Base-by-base conservation (phyloP, 805 yeast species). In the Starmera caribaea region DNA sequence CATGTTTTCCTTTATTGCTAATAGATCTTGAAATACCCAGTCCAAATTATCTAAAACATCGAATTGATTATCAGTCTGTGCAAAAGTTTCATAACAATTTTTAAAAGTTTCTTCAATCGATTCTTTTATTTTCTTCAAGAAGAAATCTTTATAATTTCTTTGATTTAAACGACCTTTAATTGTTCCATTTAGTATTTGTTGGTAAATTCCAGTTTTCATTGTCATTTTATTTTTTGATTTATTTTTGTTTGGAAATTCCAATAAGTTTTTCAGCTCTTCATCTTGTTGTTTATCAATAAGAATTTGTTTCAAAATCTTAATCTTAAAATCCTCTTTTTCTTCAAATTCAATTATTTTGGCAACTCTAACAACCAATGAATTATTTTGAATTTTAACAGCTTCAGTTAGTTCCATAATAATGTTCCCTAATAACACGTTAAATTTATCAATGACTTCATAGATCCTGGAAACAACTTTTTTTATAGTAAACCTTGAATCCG, bases 1-100 rank as follows among this genome's bases (percentile, higher is more conserved):
- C 17, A 86, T 62, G 27, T 77, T 77, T 16, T 72, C 71, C 41
- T 75, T 71, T 5, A 83, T 86, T 41, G 81, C 72, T 27, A 71
- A 60, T 40, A 92, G 62, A 51, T 90, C 97, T 47, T 81, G 80
- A 57, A 81, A 86, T 15, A 88, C 72, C 89, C 96, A 90, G 41
- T 78, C 80, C 40, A 89, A 61, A 47, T 83, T 77, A 32, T 81
- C 80, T 41, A 84, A 67, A 1, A 87, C 76, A 14, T 68, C 69
- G 59, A 79, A 75, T 31, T 69, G 69, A 34, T 54, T 63, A 16
- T 62, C 67, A 15, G 57, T 62, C 4, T 70, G 74, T 21, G 60
- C 63, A 53, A 68, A 79, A 42, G 70, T 70, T 42, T 70, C 74
- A 50, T 66, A 71, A 63, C 88, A 78, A 42, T 79, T 74, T 30